A percentile compares a stretch with the other conserved stretches of the same genome.
Evolutionary conservation across 1,139 yeast genomes (phyloP).

Genomic region (Ogataea hybrid): DNA sequence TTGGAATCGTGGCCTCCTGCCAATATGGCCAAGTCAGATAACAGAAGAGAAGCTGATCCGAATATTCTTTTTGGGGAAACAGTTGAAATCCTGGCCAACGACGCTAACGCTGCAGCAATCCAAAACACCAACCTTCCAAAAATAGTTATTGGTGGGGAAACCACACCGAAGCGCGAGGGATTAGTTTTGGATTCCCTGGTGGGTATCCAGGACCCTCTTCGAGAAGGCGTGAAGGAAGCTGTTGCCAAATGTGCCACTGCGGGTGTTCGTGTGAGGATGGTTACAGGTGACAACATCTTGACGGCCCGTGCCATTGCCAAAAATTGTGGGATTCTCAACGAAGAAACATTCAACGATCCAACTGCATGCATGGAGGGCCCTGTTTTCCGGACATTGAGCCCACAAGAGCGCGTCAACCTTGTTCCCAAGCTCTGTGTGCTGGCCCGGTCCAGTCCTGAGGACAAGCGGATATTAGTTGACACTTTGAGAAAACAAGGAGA

Average conservation of each 20-base stretch:
- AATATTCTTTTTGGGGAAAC: slow-evolving; percentile 40
- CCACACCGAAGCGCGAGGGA: slow-evolving; percentile 32
- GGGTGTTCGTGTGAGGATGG: slow-evolving; percentile 96
- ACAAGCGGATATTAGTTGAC: slow-evolving; percentile 81
- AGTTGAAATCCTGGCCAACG: slow-evolving; percentile 15
- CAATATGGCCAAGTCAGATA: slow-evolving; percentile 34
- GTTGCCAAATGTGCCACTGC: slow-evolving; percentile 83
- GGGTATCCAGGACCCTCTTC: slow-evolving; percentile 93
- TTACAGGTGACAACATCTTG: slow-evolving; percentile 88
- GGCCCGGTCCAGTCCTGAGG: slow-evolving; percentile 96
- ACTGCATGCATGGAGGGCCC: slow-evolving; percentile 92
- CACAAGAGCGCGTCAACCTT: slow-evolving; percentile 54
- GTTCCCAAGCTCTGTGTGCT: slow-evolving; percentile 78
- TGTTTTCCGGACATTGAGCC: slow-evolving; percentile 63
- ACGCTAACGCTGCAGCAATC: slow-evolving; percentile 16
- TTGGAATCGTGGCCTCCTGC: slow-evolving; percentile 64
- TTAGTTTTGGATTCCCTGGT: slow-evolving; percentile 67
- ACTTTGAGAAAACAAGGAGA: slow-evolving; percentile 80
- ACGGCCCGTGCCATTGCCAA: slow-evolving; percentile 91
- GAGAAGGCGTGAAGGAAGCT: slow-evolving; percentile 88
- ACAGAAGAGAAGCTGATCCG: slow-evolving; percentile 44
- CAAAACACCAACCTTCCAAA: slow-evolving; percentile 20
- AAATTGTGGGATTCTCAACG: slow-evolving; percentile 75
- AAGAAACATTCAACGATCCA: slow-evolving; percentile 49
- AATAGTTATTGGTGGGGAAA: slow-evolving; percentile 26